A percentile compares a stretch with the other conserved stretches of the same genome.
phyloP scores from a whole-genome alignment of 78 protist genomes.

The Isochrysis galbana region DNA sequence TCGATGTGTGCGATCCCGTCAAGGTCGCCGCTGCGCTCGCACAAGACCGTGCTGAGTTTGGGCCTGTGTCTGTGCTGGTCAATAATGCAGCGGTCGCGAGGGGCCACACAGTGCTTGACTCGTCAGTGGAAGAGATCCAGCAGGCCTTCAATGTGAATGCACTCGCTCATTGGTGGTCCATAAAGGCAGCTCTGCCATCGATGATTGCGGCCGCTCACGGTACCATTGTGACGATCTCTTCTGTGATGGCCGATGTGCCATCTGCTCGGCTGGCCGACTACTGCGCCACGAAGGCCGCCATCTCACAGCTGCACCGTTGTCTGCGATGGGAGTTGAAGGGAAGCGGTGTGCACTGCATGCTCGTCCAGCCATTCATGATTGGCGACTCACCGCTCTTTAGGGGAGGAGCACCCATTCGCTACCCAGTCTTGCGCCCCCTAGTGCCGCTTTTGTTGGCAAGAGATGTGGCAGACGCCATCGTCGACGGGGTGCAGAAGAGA shows the following conservation, averaged over 20 bases:
- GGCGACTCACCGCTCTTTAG: no score
- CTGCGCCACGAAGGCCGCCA: slow-evolving; percentile 30
- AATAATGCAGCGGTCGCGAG: neutral
- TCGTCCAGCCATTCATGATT: no score
- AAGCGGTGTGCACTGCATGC: no score
- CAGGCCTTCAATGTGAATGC: neutral
- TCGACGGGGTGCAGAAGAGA: no score
- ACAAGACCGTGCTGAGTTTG: neutral
- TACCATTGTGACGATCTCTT: neutral
- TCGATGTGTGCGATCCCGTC: slow-evolving; percentile 1
- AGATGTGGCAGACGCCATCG: no score
- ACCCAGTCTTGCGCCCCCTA: no score
- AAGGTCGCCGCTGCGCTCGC: neutral
- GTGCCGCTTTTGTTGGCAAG: no score
- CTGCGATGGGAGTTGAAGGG: neutral
- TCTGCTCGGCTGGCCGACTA: slow-evolving; percentile 31
- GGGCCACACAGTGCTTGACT: neutral
- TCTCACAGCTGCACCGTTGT: neutral
- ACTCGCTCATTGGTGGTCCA: neutral
- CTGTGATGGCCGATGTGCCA: neutral
- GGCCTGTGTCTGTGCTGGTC: neutral
- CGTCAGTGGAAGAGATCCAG: neutral
- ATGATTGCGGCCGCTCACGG: neutral
- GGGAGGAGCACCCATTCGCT: no score
- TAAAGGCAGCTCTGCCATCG: neutral